A percentile compares a stretch with the other conserved stretches of the same genome.
Conservation (phyloP, 148 eudicot genomes). For the Drosera capensis region DNA sequence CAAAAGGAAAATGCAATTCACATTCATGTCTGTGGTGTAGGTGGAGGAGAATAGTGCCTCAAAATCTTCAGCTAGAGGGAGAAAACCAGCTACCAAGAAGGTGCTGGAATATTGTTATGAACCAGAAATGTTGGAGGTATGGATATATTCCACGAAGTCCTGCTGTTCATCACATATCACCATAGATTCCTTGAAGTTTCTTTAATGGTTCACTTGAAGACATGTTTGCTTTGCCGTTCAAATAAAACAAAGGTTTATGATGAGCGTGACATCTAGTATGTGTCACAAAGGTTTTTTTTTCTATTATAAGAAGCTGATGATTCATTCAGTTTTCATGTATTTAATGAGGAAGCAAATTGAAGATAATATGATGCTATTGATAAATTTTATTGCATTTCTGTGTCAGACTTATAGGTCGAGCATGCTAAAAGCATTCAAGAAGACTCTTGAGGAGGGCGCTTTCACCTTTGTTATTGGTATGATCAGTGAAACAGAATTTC, state of each 20-base stretch:
- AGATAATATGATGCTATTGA: background rate
- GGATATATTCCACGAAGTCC: background rate
- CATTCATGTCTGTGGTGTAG: constrained; percentile 22
- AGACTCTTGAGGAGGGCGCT: constrained; percentile 93
- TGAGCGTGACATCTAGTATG: too few species aligned
- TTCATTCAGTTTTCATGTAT: background rate
- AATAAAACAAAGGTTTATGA: too few species aligned
- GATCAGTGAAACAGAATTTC: constrained; percentile 17
- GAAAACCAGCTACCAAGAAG: constrained; percentile 47
- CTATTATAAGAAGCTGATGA: too few species aligned
- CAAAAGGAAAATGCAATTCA: too few species aligned
- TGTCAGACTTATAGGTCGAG: constrained; percentile 88
- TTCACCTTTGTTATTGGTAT: constrained; percentile 92
- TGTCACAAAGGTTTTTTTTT: too few species aligned
- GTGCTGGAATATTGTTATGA: constrained; percentile 95
- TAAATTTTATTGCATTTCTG: constrained; percentile 8
- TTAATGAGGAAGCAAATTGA: background rate
- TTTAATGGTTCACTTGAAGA: background rate
- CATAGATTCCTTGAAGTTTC: background rate
- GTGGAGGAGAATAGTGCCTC: constrained; percentile 57
- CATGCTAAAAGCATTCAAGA: constrained; percentile 97
- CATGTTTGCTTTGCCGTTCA: too few species aligned
- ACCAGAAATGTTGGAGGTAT: constrained; percentile 99
- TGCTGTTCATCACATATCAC: background rate
- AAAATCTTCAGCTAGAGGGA: constrained; percentile 47